Percentiles rank a stretch among this genome's conserved stretches.
Conservation (phyloP, 73 alveolate species). For the Blepharisma stoltei region DNA sequence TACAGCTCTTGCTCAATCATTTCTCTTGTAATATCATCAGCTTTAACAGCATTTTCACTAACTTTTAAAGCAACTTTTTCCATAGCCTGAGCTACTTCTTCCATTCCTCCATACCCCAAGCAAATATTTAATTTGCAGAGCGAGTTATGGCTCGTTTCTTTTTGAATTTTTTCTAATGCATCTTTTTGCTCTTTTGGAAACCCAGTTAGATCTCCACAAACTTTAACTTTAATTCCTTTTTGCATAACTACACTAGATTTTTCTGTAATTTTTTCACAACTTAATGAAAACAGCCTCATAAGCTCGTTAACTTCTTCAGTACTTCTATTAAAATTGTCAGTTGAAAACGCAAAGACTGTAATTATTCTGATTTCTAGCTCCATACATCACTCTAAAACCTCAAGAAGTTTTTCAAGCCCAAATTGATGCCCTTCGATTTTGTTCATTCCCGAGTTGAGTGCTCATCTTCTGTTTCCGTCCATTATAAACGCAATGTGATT, state of each 20-base stretch:
- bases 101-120: conserved; percentile 6
- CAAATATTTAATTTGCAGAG: conserved; percentile 7
- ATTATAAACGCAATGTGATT: conserved; percentile 43
- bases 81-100: conserved; percentile 1
- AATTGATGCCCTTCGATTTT: conserved; percentile 37
- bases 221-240: conserved; percentile 1
- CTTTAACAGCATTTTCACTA: background rate
- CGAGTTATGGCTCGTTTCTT: background rate
- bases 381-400: conserved; percentile 40
- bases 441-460: conserved; percentile 28
- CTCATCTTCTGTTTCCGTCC: conserved; percentile 46
- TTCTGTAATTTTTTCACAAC: conserved; percentile 15
- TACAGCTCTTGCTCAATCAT: background rate
- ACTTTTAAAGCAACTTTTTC: background rate
- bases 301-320: conserved; percentile 39
- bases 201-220: background rate
- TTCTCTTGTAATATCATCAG: background rate
- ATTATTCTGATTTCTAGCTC: conserved; percentile 39
- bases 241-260: background rate
- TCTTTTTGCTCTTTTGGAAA: conserved; percentile 13
- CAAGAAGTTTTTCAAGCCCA: conserved; percentile 33
- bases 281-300: conserved; percentile 20
- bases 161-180: background rate
- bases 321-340: conserved; percentile 38
- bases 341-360: conserved; percentile 42